Evolutionary conservation across 371 early-diverging fungal genomes (phyloP), one percentile per base, ranked within the genome.

Genomic region (Syncephalastrum racemosum): DNA sequence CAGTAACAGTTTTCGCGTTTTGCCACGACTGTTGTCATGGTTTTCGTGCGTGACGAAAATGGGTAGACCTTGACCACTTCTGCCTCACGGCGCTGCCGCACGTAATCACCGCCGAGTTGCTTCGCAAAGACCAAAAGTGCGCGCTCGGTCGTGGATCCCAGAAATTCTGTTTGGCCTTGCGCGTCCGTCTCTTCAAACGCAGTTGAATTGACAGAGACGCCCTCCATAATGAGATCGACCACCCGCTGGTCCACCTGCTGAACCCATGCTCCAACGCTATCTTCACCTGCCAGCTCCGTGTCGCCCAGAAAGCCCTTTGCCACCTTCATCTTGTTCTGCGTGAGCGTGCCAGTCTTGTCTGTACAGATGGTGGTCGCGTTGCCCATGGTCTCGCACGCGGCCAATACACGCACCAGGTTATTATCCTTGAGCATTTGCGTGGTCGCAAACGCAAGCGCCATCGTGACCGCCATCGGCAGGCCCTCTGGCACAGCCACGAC

Each of bases 401-500:
- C 82, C 53, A 98, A 79, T 40, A 92, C 88, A 49, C 97, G 87
- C n/a, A 98, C 99, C 51, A 98, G 75, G 73, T 95, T 96, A 59
- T 91, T 93, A 63, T 94, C 94, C 67, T 90, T 90, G 46, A 95
- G 80, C 97, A 96, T 96, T 68, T 89, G 85, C 19, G 89, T 90
- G 3, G 95, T 94, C 15, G 95, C 96, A 66, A 91, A 93, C 12
- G 94, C 96, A 15, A 98, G 85, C 13, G 97, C 85, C 57, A 98
- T 85, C 13, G 99, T 97, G 20, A 97, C 97, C 13, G 97, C 97
- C 84, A 98, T 90, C 0, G 99, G 99, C 47, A 98, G 77, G 39
- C 99, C 99, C 79, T 98, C 99, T 18, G 99, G 97, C 7, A 97
- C 96, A 36, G 96, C 96, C 15, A 97, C 96, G 8, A 95, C 98